Conservation (phyloP, 1,284 basidiomycete genomes). For the Heterobasidion occidentale region DNA sequence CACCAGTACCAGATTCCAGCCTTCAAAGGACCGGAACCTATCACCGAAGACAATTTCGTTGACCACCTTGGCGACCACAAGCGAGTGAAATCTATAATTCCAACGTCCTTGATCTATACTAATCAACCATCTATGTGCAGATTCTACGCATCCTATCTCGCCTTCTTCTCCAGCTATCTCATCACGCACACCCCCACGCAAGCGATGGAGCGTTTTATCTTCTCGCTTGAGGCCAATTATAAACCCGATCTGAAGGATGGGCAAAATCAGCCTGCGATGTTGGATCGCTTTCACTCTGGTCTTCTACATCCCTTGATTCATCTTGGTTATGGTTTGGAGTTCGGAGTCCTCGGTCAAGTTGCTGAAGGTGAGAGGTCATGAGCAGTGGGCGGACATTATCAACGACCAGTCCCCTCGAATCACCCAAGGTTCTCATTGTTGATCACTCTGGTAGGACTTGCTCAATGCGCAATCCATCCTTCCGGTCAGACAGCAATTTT, state of each 20-base stretch:
- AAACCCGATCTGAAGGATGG: conserved; percentile 8
- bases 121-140: conserved; percentile 20
- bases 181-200: conserved; percentile 30
- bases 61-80: conserved; percentile 40
- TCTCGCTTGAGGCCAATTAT: conserved; percentile 42
- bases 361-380: conserved; percentile 42
- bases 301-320: conserved; percentile 63
- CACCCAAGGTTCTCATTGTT: not conserved
- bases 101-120: not conserved
- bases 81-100: conserved; percentile 21
- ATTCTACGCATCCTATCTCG: conserved; percentile 49
- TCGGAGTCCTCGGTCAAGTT: conserved; percentile 51
- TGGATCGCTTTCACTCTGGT: conserved; percentile 50
- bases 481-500: conserved; percentile 16
- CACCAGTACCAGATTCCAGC: conserved; percentile 34
- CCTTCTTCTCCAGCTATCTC: conserved; percentile 45
- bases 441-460: conserved; percentile 23
- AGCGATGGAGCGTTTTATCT: conserved; percentile 49
- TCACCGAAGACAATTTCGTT: conserved; percentile 37
- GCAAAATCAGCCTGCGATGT: conserved; percentile 44
- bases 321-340: conserved; percentile 55
- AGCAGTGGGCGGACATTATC: not conserved
- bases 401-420: not conserved
- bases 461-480: conserved; percentile 24
- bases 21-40: conserved; percentile 31